phyloP scores from a whole-genome alignment of 148 eudicot species.

The Amaranthus hypochondriacus region DNA sequence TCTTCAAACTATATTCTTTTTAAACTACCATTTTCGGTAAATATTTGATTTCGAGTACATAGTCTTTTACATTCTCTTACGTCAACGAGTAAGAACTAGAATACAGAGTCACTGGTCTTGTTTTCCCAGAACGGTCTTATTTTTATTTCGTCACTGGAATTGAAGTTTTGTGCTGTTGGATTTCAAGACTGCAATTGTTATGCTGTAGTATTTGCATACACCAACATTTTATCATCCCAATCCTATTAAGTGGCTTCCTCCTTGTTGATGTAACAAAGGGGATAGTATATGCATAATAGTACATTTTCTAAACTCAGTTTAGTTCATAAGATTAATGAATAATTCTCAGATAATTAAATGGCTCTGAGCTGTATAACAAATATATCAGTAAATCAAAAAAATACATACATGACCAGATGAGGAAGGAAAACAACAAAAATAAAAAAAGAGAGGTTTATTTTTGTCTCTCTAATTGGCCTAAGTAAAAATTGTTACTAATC shows the following conservation, averaged over 20 bases:
- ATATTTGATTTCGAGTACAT: background rate
- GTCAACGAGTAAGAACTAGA: background rate
- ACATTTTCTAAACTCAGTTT: background rate
- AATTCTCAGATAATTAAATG: background rate
- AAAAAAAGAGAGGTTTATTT: background rate
- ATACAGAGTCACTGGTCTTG: background rate
- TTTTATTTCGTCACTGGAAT: background rate
- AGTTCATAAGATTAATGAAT: slow-evolving; percentile 1
- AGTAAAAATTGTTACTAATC: slow-evolving; percentile 12
- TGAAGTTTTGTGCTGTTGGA: background rate
- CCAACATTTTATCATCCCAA: no score
- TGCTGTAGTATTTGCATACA: background rate
- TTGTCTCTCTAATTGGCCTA: slow-evolving; percentile 13
- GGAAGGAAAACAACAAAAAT: slow-evolving; percentile 2
- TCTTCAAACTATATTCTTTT: background rate
- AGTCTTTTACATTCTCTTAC: background rate
- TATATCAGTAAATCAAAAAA: slow-evolving; percentile 5
- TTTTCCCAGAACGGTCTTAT: background rate
- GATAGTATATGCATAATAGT: background rate
- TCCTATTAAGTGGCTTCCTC: no score
- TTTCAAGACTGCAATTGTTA: background rate
- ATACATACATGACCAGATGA: slow-evolving; percentile 7
- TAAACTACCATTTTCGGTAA: background rate
- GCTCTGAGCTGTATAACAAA: slow-evolving; percentile 11
- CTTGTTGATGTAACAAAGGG: no score